Evolutionary conservation across 192 early-diverging fungal species (phyloP), one percentile per base, ranked within the genome.

Genomic region (Phycomyces nitens): DNA sequence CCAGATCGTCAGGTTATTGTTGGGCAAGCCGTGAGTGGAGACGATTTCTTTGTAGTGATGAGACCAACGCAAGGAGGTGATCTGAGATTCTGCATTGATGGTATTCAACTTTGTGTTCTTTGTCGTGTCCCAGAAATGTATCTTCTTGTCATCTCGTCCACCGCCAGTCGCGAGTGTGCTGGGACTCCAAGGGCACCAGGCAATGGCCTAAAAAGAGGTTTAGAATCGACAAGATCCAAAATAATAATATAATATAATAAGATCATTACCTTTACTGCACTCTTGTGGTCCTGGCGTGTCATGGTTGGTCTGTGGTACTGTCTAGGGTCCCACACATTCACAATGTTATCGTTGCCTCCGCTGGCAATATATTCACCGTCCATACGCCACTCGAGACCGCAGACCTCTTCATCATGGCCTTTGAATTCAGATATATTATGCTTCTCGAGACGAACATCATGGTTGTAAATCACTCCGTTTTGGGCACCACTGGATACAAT

Each of bases 171-270:
- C 97, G 14, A 99, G 71, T 16, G 94, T 49, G 26, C 88, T 84
- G 50, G 72, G 73, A 56, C 94, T 89, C 92, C 91, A 95, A 22
- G 95, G 94, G 71, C 94, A 94, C 96, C 94, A 98, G 16, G 96
- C 92, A 16, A 98, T 62, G 1, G 94, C 94, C 90, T 91, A 62
- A 18, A 8, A 59, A 16, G 44, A 27, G n/a, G 23, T 49, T n/a
- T n/a, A 40, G 2, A 50, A 21, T 60, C 12, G 7, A 22, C 5
- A 26, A n/a, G 14, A 24, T 34, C 34, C 2, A 49, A 9, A n/a
- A n/a, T n/a, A n/a, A n/a, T n/a, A n/a, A n/a, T n/a, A n/a, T n/a
- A n/a, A n/a, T n/a, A n/a, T n/a, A n/a, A n/a, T n/a, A 24, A 54
- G 20, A 22, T 23, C 2, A n/a, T 79, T 66, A 92, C 92, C 78